Conservation (phyloP, 2,329 filamentous ascomycete genomes). For the Aspergillus puulaauensis region DNA sequence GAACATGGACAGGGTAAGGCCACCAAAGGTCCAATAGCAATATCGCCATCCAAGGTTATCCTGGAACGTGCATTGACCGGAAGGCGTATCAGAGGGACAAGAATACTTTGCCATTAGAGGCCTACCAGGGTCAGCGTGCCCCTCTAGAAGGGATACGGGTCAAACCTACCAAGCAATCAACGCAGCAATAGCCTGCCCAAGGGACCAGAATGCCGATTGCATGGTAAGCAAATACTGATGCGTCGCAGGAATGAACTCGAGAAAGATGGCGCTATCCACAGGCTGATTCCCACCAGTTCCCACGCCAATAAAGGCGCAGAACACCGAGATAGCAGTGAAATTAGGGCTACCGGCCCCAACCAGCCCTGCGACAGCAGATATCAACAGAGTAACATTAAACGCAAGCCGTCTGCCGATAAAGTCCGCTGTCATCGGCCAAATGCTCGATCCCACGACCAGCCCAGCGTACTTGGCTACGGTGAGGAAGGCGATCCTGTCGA, state of each 20-base stretch:
- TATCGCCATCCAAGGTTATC: constrained; percentile 18
- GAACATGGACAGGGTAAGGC: constrained; percentile 21
- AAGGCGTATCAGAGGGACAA: constrained; percentile 1
- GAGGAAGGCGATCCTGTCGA: constrained; percentile 16
- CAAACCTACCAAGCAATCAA: no score
- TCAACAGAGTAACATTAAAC: constrained; percentile 20
- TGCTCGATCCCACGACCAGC: constrained; percentile 13
- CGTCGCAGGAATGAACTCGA: constrained; percentile 19
- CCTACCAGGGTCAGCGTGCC: constrained; percentile 8
- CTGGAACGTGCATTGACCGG: no score
- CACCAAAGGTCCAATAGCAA: constrained; percentile 24
- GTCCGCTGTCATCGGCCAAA: constrained; percentile 23
- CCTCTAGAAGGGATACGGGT: no score
- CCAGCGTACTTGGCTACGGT: constrained; percentile 17
- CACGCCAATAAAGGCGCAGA: constrained; percentile 20
- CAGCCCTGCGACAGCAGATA: constrained; percentile 20
- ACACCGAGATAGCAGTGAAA: constrained; percentile 25
- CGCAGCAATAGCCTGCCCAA: constrained; percentile 16
- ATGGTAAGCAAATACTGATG: constrained; percentile 20
- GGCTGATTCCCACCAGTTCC: constrained; percentile 18
- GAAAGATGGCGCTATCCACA: constrained; percentile 17
- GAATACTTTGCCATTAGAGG: constrained; percentile 21
- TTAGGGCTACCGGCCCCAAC: constrained; percentile 23
- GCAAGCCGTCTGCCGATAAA: constrained; percentile 19
- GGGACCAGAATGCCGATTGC: constrained; percentile 19